Evolutionary conservation across 768 basidiomycete species (phyloP).

Genomic region (Cystobasidiopsis lactophilus): DNA sequence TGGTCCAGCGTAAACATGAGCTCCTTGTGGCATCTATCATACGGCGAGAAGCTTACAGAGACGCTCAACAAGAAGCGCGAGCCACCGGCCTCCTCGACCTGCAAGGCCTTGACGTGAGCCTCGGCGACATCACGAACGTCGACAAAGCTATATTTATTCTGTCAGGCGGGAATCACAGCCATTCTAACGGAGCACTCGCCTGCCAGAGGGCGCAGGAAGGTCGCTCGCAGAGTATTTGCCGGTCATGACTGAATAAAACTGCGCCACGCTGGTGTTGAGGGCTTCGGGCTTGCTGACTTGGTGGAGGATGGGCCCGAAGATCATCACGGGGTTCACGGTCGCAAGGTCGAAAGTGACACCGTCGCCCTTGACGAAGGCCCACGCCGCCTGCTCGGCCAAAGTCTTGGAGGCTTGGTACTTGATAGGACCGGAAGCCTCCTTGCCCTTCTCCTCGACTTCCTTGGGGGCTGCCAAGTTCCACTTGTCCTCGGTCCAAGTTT

Average conservation of each 20-base stretch:
- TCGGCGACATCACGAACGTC: conserved; percentile 27
- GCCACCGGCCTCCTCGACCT: conserved; percentile 14
- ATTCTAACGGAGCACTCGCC: no score
- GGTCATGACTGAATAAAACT: conserved; percentile 9
- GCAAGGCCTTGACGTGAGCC: conserved; percentile 23
- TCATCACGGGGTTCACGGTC: conserved; percentile 23
- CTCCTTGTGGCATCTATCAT: no score
- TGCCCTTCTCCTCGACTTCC: conserved; percentile 33
- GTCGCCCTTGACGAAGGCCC: conserved; percentile 30
- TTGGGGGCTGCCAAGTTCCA: conserved; percentile 39
- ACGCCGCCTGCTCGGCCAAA: conserved; percentile 41
- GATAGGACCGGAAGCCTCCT: conserved; percentile 23
- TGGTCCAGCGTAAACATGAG: no score
- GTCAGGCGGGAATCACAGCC: no score
- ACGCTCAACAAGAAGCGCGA: conserved; percentile 11
- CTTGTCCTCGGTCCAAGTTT: conserved; percentile 26
- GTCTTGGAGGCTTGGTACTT: conserved; percentile 45
- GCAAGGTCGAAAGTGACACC: conserved; percentile 33
- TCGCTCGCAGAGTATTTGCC: conserved; percentile 14
- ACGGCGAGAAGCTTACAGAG: no score
- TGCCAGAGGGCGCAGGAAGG: conserved; percentile 7
- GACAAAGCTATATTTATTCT: conserved; percentile 21
- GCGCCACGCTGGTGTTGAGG: conserved; percentile 24
- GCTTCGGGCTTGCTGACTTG: conserved; percentile 22
- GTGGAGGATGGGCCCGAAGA: conserved; percentile 27